phyloP scores from a whole-genome alignment of 805 yeast genomes.

The Brettanomyces bruxellensis region DNA sequence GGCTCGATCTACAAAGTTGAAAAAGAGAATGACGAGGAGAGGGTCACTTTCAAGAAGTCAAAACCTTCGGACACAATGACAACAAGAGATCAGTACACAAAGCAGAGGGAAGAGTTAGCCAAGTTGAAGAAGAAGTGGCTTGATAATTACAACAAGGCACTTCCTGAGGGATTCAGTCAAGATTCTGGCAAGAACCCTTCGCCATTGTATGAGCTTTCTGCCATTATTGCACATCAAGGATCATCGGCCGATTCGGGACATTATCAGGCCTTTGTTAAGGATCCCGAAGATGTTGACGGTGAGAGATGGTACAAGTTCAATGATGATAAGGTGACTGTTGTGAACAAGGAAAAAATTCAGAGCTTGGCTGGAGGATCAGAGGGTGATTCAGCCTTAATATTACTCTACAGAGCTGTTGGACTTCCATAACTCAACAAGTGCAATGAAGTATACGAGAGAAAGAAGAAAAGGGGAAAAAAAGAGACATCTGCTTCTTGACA shows the following conservation, averaged over 20 bases:
- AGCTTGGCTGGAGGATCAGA: conserved; percentile 95
- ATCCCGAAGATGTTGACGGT: conserved; percentile 52
- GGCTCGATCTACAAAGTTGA: conserved; percentile 72
- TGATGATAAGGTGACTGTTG: conserved; percentile 77
- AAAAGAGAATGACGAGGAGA: conserved; percentile 62
- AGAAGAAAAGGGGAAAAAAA: neutral
- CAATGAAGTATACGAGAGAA: neutral
- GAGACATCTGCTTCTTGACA: neutral
- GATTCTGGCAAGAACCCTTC: conserved; percentile 70
- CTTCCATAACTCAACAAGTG: conserved; percentile 24
- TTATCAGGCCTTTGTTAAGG: conserved; percentile 82
- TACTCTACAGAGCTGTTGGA: conserved; percentile 79
- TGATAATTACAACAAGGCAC: conserved; percentile 33
- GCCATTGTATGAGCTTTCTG: conserved; percentile 73
- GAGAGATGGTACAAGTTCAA: conserved; percentile 91
- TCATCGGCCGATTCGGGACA: conserved; percentile 96
- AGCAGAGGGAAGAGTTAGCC: conserved; percentile 39
- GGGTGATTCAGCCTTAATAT: conserved; percentile 87
- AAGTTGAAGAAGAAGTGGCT: conserved; percentile 42
- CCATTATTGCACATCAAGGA: conserved; percentile 89
- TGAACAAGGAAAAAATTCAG: conserved; percentile 77
- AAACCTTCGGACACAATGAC: conserved; percentile 30
- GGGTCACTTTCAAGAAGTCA: conserved; percentile 63
- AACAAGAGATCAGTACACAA: conserved; percentile 47
- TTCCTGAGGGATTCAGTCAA: conserved; percentile 32